Evolutionary conservation across 352 stramenopile species (phyloP).

Genomic region (Phytophthora uliginosa): DNA sequence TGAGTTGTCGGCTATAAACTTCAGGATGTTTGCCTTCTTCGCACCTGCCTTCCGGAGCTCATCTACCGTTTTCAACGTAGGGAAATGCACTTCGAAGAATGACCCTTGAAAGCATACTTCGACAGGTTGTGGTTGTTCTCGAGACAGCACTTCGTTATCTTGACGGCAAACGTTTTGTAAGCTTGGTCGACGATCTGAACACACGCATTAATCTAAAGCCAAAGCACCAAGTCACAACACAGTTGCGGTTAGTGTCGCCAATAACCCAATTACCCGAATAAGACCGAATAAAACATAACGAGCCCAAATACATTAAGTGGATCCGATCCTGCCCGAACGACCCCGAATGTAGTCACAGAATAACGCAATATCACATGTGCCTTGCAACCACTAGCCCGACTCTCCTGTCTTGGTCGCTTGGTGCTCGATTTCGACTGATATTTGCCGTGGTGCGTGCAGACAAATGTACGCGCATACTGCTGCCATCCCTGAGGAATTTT

Average conservation of each 20-base stretch:
- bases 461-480: too few relatives aligned
- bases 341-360: conserved; percentile 1
- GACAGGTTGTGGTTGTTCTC: background rate
- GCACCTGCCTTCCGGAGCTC: background rate
- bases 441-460: too few relatives aligned
- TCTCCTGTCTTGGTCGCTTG: too few relatives aligned
- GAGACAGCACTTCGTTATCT: conserved; percentile 3
- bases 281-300: too few relatives aligned
- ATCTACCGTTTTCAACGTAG: conserved; percentile 9
- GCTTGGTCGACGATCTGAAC: background rate
- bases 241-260: too few relatives aligned
- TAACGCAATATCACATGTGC: conserved; percentile 1
- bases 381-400: background rate
- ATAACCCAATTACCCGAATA: too few relatives aligned
- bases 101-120: background rate
- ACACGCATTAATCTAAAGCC: conserved; percentile 6
- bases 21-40: too few relatives aligned
- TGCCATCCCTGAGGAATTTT: too few relatives aligned
- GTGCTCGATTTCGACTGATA: too few relatives aligned
- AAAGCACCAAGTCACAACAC: too few relatives aligned
- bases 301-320: too few relatives aligned
- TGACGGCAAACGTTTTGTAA: background rate
- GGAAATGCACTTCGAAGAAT: conserved; percentile 2
- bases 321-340: conserved; percentile 14
- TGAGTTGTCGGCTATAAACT: too few relatives aligned